Percentiles rank a stretch among this genome's conserved stretches.
Conservation (phyloP, 306 rosid species). For the Senna siamea region DNA sequence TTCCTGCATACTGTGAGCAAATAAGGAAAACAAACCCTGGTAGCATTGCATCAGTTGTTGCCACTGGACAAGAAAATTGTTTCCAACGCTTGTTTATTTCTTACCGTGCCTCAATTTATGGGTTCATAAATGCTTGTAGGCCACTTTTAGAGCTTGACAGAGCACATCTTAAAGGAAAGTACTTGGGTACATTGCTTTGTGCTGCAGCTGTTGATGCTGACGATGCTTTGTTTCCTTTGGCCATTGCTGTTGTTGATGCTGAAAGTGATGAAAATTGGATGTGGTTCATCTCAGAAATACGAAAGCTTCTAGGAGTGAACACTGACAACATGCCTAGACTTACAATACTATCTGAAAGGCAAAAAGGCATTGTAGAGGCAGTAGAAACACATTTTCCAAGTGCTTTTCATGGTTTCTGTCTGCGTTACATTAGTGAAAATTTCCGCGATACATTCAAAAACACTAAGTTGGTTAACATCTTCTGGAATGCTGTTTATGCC, state of each 20-base stretch:
- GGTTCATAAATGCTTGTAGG: constrained; percentile 94
- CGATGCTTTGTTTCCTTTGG: constrained; percentile 84
- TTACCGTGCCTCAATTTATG: constrained; percentile 86
- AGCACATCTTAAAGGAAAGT: constrained; percentile 93
- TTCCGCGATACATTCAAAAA: constrained; percentile 92
- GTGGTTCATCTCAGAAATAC: constrained; percentile 98
- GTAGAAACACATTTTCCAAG: constrained; percentile 94
- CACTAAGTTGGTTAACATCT: constrained; percentile 88
- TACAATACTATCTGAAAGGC: constrained; percentile 43
- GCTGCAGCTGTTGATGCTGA: constrained; percentile 95
- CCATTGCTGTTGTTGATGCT: constrained; percentile 84
- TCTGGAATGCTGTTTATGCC: constrained; percentile 98
- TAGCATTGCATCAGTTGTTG: constrained; percentile 91
- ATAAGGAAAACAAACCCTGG: constrained; percentile 87
- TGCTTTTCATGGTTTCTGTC: constrained; percentile 90
- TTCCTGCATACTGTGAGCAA: constrained; percentile 93
- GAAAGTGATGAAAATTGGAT: constrained; percentile 97
- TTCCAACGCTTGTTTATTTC: constrained; percentile 86
- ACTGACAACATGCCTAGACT: constrained; percentile 95
- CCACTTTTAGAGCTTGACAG: constrained; percentile 93
- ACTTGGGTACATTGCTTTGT: constrained; percentile 80
- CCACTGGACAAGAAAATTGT: constrained; percentile 87
- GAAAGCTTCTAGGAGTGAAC: constrained; percentile 93
- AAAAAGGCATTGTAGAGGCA: constrained; percentile 76
- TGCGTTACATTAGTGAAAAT: constrained; percentile 87